phyloP scores from a whole-genome alignment of 2,329 filamentous ascomycete genomes.

The Fusarium oxysporum region DNA sequence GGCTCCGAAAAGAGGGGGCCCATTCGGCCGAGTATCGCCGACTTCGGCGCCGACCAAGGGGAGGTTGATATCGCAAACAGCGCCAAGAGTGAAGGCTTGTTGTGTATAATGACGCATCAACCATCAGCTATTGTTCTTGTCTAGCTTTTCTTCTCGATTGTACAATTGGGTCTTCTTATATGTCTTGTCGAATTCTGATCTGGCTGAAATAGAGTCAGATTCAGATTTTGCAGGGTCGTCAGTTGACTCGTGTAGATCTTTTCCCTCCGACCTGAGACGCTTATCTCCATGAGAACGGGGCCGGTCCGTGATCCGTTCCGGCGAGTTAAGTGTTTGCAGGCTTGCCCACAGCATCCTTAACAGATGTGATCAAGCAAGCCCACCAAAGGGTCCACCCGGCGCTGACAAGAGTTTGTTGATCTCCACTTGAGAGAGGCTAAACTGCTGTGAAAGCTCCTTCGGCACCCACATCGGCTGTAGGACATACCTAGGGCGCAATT shows the following conservation, averaged over 20 bases:
- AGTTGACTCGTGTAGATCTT: conserved; percentile 21
- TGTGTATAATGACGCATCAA: not conserved
- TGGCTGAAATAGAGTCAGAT: not conserved
- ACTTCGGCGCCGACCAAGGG: conserved; percentile 32
- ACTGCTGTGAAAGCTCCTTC: not conserved
- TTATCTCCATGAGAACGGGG: conserved; percentile 13
- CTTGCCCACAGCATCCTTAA: conserved; percentile 13
- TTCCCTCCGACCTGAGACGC: conserved; percentile 9
- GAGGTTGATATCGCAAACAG: not conserved
- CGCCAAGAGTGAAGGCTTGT: not conserved
- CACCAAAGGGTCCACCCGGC: conserved; percentile 19
- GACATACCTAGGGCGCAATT: conserved; percentile 10
- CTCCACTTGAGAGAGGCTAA: conserved; percentile 33
- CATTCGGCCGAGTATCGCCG: conserved; percentile 12
- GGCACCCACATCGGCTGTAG: not conserved
- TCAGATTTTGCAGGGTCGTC: not conserved
- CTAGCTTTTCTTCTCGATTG: too few relatives aligned
- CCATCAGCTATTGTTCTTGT: not conserved
- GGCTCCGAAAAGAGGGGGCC: conserved; percentile 18
- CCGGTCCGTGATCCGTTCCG: not conserved
- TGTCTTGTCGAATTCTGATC: not conserved
- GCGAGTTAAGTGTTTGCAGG: conserved; percentile 12
- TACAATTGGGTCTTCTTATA: not conserved
- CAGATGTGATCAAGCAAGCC: not conserved
- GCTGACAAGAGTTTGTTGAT: conserved; percentile 21